phyloP scores from a whole-genome alignment of 495 filamentous ascomycete genomes.

The Penicillium turbatum region DNA sequence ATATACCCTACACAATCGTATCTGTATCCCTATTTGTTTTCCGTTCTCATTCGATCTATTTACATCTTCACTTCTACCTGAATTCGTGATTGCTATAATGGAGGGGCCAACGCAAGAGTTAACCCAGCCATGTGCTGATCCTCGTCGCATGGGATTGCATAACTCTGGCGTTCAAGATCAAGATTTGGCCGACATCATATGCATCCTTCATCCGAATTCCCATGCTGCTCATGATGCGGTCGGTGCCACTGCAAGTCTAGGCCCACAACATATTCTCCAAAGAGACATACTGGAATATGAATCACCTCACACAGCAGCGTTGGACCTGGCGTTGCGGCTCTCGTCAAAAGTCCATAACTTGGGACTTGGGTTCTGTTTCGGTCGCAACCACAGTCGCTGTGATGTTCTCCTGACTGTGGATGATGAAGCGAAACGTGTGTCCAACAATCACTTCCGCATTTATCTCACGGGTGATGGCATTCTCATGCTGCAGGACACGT shows the following conservation, averaged over 20 bases:
- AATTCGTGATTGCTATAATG: conserved; percentile 26
- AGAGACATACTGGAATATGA: conserved; percentile 35
- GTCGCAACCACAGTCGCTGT: conserved; percentile 63
- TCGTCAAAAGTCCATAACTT: conserved; percentile 65
- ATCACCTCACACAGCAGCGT: conserved; percentile 40
- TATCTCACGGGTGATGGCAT: conserved; percentile 72
- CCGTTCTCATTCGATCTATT: conserved; percentile 9
- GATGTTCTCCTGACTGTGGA: conserved; percentile 63
- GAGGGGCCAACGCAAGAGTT: conserved; percentile 57
- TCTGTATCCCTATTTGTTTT: conserved; percentile 18
- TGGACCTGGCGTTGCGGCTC: conserved; percentile 75
- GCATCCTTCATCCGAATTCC: conserved; percentile 78
- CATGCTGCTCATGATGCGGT: conserved; percentile 66
- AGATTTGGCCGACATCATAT: conserved; percentile 83
- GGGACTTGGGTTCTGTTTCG: conserved; percentile 73
- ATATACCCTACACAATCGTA: conserved; percentile 22
- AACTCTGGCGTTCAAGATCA: conserved; percentile 73
- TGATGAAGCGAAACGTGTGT: conserved; percentile 59
- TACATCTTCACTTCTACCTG: conserved; percentile 12
- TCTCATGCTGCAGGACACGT: conserved; percentile 87
- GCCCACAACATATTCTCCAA: conserved; percentile 59
- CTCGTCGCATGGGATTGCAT: conserved; percentile 67
- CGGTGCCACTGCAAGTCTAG: conserved; percentile 31
- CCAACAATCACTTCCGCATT: conserved; percentile 89
- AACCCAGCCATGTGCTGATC: conserved; percentile 79